Base-by-base conservation (phyloP, 2,329 filamentous ascomycete species). In the Cercospora brassicicola region DNA sequence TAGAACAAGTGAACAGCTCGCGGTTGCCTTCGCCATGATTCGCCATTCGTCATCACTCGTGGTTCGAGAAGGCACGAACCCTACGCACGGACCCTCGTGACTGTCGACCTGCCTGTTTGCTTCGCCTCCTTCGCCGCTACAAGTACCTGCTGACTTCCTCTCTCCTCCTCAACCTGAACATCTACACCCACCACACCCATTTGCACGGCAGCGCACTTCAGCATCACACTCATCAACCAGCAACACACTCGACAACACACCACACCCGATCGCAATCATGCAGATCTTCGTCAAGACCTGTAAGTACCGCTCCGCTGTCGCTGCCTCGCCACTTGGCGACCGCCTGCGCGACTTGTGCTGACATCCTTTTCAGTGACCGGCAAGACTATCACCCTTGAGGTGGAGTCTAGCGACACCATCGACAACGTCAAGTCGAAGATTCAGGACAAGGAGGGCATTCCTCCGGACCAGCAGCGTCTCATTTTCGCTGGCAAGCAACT, bases 251-350 rank as follows among this genome's bases (percentile, higher is more conserved):
- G 39, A 59, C 26, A 73, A 71, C 75, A 53, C 48, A 56, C 30
- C 61, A 55, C 66, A 64, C 70, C 72, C 67, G 65, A 73, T 75
- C 76, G 69, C 76, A 78, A 80, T 73, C 82, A 89, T 97, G 94
- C 94, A 97, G 88, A 97, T 97, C 87, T 97, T 97, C 83, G 94
- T 97, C 78, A 97, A 97, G 90, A 97, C 93, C 76, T 88, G 90
- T 93, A 86, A 87, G 90, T 90, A 77, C 39, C 75, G 77, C 76
- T 72, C 74, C 73, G 74, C 75, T 70, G 72, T 72, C 65, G 30
- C n/a, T 64, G 68, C 69, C 70, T 69, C 67, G 72, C 71, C 42
- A 59, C 66, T 61, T 28, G 63, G 39, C 56, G 39, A 53, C 23
- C 11, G 63, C 30, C 8, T n/a, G 23, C 20, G 23, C 36, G 55